phyloP scores from a whole-genome alignment of 768 basidiomycete genomes.

The Trametes punicea region DNA sequence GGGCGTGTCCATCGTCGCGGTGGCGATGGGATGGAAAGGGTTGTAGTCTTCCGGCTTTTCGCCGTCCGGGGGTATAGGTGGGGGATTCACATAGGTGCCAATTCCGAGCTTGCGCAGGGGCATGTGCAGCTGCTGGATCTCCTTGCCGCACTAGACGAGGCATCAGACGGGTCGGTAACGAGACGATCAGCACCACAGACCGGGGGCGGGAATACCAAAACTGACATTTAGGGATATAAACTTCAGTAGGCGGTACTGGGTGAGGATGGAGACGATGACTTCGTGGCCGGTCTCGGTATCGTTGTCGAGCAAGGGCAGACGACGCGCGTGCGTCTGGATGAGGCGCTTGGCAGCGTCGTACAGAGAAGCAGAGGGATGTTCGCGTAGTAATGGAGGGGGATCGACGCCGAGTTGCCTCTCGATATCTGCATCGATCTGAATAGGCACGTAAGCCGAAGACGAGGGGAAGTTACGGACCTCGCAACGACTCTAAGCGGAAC shows the following conservation, averaged over 20 bases:
- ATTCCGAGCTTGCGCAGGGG: constrained; percentile 85
- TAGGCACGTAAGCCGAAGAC: constrained; percentile 3
- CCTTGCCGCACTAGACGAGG: constrained; percentile 67
- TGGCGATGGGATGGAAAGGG: constrained; percentile 87
- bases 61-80: constrained; percentile 40
- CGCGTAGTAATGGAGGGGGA: constrained; percentile 83
- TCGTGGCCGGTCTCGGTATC: constrained; percentile 95
- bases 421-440: constrained; percentile 59
- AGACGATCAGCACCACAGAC: not conserved
- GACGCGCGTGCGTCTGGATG: constrained; percentile 92
- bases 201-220: constrained; percentile 4
- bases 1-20: constrained; percentile 84
- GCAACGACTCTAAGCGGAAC: constrained; percentile 80
- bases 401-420: constrained; percentile 90
- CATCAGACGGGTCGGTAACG: not conserved
- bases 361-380: constrained; percentile 84
- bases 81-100: constrained; percentile 75
- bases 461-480: constrained; percentile 55
- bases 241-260: constrained; percentile 96
- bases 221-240: constrained; percentile 96
- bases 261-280: constrained; percentile 92
- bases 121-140: constrained; percentile 76
- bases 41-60: constrained; percentile 53
- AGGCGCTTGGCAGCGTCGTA: constrained; percentile 88
- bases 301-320: constrained; percentile 88